phyloP scores from a whole-genome alignment of 2,329 filamentous ascomycete genomes.

The Alternaria consortialis region DNA sequence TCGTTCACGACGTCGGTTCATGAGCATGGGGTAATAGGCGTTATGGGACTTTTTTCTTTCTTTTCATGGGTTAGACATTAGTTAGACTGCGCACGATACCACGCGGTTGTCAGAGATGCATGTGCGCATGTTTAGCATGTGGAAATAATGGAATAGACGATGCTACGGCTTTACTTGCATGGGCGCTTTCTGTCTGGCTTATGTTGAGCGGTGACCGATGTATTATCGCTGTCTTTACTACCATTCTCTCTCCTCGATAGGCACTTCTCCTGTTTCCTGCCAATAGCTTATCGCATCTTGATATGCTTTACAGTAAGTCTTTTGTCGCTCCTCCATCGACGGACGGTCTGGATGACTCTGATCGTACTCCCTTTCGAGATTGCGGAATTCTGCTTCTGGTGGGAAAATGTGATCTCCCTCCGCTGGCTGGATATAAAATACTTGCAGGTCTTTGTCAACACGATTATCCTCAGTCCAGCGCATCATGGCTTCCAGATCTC shows the following conservation, averaged over 20 bases:
- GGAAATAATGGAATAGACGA: neutral
- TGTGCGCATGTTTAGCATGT: neutral
- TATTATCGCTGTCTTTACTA: neutral
- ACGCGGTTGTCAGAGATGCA: neutral
- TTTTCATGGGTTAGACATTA: neutral
- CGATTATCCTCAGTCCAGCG: neutral
- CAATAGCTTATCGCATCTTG: neutral
- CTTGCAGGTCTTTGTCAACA: neutral
- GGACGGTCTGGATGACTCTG: neutral
- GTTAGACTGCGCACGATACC: neutral
- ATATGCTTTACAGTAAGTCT: neutral
- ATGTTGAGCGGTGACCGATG: too few relatives aligned
- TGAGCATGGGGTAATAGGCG: neutral
- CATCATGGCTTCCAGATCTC: neutral
- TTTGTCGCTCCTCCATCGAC: neutral
- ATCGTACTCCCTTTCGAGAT: neutral
- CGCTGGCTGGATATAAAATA: neutral
- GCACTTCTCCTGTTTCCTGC: neutral
- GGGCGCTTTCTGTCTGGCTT: too few relatives aligned
- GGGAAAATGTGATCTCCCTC: neutral
- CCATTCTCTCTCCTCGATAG: neutral
- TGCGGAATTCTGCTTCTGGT: neutral
- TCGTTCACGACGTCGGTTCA: neutral
- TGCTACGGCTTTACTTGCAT: neutral
- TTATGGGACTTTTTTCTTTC: neutral